These are phyloP conservation scores for Emergomyces orientalis DNA, from an alignment of 2,329 filamentous ascomycete genomes.

Conservation along the genomic window DNA sequence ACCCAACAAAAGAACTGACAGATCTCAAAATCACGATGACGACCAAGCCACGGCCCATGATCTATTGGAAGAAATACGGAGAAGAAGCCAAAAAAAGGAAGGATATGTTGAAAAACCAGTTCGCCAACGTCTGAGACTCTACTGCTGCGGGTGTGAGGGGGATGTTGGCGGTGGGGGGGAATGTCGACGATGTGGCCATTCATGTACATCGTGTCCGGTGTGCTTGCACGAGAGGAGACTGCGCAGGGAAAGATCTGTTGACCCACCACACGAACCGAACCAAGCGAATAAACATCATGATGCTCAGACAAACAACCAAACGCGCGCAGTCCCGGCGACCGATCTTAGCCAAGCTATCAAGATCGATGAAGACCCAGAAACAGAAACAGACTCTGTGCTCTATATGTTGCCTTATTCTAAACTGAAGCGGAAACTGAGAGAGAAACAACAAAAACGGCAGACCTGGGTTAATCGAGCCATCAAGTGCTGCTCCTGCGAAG, in stretches of 20 bases:
- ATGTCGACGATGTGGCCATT: neutral
- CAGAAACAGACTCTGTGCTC: neutral
- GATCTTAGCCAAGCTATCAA: neutral
- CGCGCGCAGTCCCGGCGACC: neutral
- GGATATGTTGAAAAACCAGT: neutral
- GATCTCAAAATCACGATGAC: neutral
- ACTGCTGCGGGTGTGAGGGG: neutral
- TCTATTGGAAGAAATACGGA: neutral
- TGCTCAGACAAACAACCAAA: neutral
- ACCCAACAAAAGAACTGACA: neutral
- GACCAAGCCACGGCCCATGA: neutral
- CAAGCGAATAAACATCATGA: neutral
- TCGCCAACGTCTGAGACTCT: neutral
- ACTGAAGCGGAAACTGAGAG: neutral
- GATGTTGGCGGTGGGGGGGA: neutral
- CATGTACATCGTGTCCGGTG: neutral
- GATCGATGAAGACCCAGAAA: neutral
- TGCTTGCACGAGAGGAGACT: neutral
- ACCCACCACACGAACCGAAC: neutral
- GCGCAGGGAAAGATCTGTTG: neutral
- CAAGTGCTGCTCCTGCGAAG: neutral
- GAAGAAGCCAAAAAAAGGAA: neutral
- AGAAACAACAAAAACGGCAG: neutral
- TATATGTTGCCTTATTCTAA: neutral
- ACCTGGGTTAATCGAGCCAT: neutral